Conservation (phyloP, 1,284 basidiomycete genomes). For the Ceratobasidium sp. region DNA sequence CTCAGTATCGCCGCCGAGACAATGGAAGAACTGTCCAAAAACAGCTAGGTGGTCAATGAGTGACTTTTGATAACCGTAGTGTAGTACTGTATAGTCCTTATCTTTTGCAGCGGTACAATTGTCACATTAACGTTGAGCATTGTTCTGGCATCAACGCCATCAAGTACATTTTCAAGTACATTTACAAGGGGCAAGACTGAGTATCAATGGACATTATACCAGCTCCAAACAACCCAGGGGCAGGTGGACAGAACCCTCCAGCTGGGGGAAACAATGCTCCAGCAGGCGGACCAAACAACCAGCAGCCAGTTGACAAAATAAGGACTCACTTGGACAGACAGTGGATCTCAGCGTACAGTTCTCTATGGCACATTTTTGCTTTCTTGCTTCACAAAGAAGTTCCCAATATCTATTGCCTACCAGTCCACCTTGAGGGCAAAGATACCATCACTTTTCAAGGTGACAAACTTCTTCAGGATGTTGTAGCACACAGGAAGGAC, state of each 20-base stretch:
- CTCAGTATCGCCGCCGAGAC: constrained; percentile 46
- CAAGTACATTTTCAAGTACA: constrained; percentile 63
- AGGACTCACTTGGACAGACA: constrained; percentile 53
- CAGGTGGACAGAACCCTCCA: too few relatives aligned
- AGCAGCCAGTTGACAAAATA: constrained; percentile 54
- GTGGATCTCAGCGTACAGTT: constrained; percentile 57
- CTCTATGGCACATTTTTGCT: constrained; percentile 54
- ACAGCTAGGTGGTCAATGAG: not conserved
- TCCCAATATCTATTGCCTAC: constrained; percentile 56
- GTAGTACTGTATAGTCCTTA: constrained; percentile 58
- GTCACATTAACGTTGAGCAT: constrained; percentile 63
- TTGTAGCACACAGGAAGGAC: constrained; percentile 48
- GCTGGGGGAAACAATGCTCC: constrained; percentile 15
- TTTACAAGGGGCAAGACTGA: constrained; percentile 60
- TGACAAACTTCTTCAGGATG: constrained; percentile 49
- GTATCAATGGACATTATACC: constrained; percentile 52
- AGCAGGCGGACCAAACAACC: constrained; percentile 7
- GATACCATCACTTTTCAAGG: constrained; percentile 55
- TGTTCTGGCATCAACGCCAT: constrained; percentile 51
- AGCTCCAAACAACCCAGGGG: too few relatives aligned
- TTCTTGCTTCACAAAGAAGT: constrained; percentile 53
- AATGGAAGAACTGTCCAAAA: constrained; percentile 18
- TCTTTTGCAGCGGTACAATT: constrained; percentile 53
- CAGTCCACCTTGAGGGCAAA: constrained; percentile 56
- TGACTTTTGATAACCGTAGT: constrained; percentile 52